Evolutionary conservation across 148 eudicot genomes (phyloP).

Genomic region (Camellia sinensis): DNA sequence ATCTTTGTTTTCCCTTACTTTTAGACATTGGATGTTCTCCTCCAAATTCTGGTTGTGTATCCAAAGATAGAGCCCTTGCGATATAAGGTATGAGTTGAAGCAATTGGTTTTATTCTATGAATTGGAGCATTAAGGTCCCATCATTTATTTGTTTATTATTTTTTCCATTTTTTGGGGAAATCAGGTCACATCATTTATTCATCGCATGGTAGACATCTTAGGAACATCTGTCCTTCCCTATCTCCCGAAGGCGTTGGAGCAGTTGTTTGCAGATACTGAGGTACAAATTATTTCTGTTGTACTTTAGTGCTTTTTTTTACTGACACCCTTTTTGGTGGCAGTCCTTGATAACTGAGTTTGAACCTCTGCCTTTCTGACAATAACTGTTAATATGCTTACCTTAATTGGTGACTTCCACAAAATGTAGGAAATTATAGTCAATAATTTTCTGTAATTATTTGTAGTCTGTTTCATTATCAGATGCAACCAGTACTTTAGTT

Average conservation of each 20-base stretch:
- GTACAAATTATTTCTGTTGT: conserved; percentile 30
- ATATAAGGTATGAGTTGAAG: conserved; percentile 57
- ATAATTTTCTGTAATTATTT: not conserved
- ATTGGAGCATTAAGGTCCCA: not conserved
- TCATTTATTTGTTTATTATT: not conserved
- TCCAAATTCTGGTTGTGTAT: conserved; percentile 69
- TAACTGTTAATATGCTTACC: not conserved
- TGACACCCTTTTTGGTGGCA: not conserved
- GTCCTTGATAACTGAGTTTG: not conserved
- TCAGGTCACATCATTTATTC: conserved; percentile 90
- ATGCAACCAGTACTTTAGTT: not conserved
- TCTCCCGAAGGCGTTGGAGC: conserved; percentile 86
- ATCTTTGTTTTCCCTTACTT: conserved; percentile 20
- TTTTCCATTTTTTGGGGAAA: not conserved
- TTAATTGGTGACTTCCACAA: not conserved
- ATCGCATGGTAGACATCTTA: conserved; percentile 92
- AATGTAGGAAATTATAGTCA: not conserved
- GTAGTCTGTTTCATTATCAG: not conserved
- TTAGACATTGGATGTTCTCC: conserved; percentile 89
- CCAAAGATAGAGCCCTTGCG: conserved; percentile 85
- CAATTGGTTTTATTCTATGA: conserved; percentile 3
- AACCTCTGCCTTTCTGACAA: not conserved
- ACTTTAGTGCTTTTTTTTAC: not conserved
- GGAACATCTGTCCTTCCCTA: conserved; percentile 86
- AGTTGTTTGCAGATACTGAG: conserved; percentile 86